Evolutionary conservation across 2,329 filamentous ascomycete genomes (phyloP), one percentile per base, ranked within the genome.

Genomic region (Grosmannia serpens): DNA sequence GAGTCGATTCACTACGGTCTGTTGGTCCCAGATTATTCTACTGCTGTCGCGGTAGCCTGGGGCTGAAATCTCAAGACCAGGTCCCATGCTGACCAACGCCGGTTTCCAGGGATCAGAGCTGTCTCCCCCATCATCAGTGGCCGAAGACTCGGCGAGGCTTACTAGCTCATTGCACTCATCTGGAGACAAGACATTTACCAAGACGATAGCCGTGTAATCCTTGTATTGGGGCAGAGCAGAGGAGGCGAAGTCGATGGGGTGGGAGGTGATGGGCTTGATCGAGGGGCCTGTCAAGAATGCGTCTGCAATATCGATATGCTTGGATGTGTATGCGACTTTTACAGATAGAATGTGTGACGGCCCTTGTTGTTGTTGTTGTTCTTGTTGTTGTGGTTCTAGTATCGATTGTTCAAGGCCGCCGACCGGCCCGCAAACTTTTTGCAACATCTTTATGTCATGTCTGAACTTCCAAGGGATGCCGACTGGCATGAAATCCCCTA

Each of bases 1-100:
- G 0, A 94, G 65, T 26, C 81, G 79, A 27, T 80, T 76, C 0
- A 82, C 84, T 1, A 92, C 63, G 1, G 80, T 79, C 54, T 77
- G 74, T 17, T 79, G 71, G 66, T 94, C 87, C 80, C 84, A 88
- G 64, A 94, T 86, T 62, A 92, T 88, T 3, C 89, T 79, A n/a
- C 86, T 86, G 65, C 86, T 86, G 61, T 88, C 85, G 20, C 89
- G 78, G 54, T 82, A 81, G 10, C 82, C 77, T 1, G 78, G 74
- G 4, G 77, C 71, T 49, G 84, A 69, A 3, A 75, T 70, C 70
- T 92, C 84, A 59, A 68, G 73, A 3, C 87, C 86, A 5, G 70
- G 69, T 6, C 87, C 87, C 27, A 82, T 69, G 67, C 87, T 87
- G 59, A 91, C 77, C 69, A 89, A 77, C 0, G 88, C 89, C 2